Evolutionary conservation across 345 rosid genomes (phyloP), one percentile per base, ranked within the genome.

Genomic region (Mercurialis annua): DNA sequence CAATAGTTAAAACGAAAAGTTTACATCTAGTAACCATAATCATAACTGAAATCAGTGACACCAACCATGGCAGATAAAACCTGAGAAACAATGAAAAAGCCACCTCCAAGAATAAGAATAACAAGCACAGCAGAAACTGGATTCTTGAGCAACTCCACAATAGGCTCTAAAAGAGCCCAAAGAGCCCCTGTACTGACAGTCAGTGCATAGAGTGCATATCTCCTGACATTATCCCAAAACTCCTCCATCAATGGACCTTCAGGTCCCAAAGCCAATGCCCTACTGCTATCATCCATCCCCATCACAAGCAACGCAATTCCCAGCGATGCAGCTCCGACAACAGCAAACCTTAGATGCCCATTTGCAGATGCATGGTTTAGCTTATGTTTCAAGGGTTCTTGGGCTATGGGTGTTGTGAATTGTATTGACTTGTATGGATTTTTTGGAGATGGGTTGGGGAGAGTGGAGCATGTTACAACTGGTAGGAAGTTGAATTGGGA

Each of bases 221-320:
- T 85, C 85, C 96, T 89, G 26, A 94, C 95, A 70, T 91, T 94
- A 59, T 94, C 99, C 99, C 99, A 94, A 66, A 94, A 90, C 78
- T 89, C 97, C 79, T 94, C 97, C 76, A 82, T 69, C 43, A 94
- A 42, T 26, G 96, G 99, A 51, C 98, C 97, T 71, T 86, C 96
- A 3, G 97, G 99, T 1, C 97, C 97, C 9, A 91, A 67, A 16
- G 95, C 97, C 81, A 84, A 29, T 5, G 95, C 97, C 80, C 81
- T 86, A 12, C 81, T 86, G 15, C 81, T 77, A 31, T 80, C 85
- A 57, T 82, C 90, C 64, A 84, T 56, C 12, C 83, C 88, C 80
- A 85, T 59, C 0, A 82, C 26, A 71, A 81, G 43, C 83, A 84
- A 50, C 72, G 71, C 59, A 26, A 90, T 40, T 30, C 94, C 92